Base-by-base conservation (phyloP, 257 asterid genomes). In the Craterostigma plantagineum region DNA sequence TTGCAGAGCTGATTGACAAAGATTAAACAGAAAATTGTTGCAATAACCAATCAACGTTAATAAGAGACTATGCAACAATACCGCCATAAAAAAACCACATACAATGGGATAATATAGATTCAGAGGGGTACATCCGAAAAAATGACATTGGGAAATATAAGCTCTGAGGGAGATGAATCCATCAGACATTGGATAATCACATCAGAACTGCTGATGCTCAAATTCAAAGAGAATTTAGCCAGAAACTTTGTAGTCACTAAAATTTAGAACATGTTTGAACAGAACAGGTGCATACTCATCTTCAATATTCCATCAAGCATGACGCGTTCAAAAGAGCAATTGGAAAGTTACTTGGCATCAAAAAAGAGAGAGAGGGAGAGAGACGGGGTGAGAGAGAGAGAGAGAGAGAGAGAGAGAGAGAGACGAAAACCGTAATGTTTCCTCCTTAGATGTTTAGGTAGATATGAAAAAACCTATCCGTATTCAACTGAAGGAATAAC, bases 1-100 rank as follows among this genome's bases (percentile, higher is more conserved):
- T 76, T 73, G 57, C 95, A 73, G 7, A 76, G 63, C 93, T 79
- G 76, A 14, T 9, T 9, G 3, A n/a, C n/a, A n/a, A 8, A 11
- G 10, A 41, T 1, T 8, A 41, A 1, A n/a, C 5, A 10, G 17
- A 41, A 8, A 41, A 11, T 41, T 7, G 8, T 8, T 41, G 3
- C 16, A 11, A 12, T 3, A 1, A 41, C 11, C 17, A 41, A 8
- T 11, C 10, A 12, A 1, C 10, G 45, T 8, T 8, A 11, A 14
- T 14, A 8, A 11, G 45, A 12, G 13, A 9, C 13, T 16, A 41
- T 1, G 18, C 15, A 8, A 8, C 13, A n/a, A n/a, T 11, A 40
- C 16, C 13, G 15, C 10, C 14, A n/a, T 11, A 14, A 14, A 14
- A 40, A 36, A 10, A 36, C 3, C 14, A n/a, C n/a, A n/a, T n/a